These are phyloP conservation scores for Colletotrichum cuscutae DNA, from an alignment of 2,329 filamentous ascomycete genomes.

Conservation along the genomic window DNA sequence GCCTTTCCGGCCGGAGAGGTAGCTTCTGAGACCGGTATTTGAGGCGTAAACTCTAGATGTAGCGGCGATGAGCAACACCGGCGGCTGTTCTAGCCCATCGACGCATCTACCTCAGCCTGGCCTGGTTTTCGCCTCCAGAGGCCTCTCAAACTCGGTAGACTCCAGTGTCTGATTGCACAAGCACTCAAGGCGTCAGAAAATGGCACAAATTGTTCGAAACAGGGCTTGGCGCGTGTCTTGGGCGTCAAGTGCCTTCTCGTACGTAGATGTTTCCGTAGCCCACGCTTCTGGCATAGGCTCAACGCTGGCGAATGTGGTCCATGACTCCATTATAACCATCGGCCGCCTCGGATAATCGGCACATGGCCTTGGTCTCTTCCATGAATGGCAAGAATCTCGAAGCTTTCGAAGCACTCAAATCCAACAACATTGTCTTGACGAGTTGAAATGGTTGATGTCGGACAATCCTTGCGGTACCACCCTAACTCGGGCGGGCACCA, in stretches of 20 bases:
- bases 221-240: background rate
- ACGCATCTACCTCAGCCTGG: background rate
- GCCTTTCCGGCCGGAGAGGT: background rate
- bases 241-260: background rate
- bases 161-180: background rate
- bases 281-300: background rate
- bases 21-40: background rate
- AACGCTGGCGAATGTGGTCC: background rate
- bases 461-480: conserved; percentile 8
- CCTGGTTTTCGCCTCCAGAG: background rate
- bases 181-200: background rate
- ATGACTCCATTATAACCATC: conserved; percentile 10
- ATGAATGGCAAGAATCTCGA: background rate
- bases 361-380: background rate
- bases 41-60: background rate
- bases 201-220: background rate
- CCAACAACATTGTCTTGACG: background rate
- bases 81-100: background rate
- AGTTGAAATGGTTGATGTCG: background rate
- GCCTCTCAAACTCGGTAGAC: background rate
- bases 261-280: conserved; percentile 10
- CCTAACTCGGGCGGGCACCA: conserved; percentile 23
- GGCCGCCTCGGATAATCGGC: background rate
- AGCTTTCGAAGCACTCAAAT: conserved; percentile 3
- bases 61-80: background rate